Conservation (phyloP, 2,329 filamentous ascomycete species). For the Aureobasidium subglaciale region DNA sequence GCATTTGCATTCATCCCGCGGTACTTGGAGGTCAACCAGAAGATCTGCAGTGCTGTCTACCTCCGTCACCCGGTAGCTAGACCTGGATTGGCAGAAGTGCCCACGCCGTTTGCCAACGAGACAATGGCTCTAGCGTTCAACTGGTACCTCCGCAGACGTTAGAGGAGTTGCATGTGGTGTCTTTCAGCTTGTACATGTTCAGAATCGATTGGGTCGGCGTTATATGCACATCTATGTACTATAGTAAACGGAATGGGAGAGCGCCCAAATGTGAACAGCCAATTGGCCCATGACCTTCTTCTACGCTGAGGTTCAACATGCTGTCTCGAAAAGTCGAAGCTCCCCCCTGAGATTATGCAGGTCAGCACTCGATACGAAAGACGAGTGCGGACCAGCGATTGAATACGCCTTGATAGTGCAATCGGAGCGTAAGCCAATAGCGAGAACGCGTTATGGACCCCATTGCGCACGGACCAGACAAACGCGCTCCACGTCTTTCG, state of each 20-base stretch:
- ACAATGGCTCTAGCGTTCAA: conserved; percentile 79
- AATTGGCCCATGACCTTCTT: neutral
- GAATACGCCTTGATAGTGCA: neutral
- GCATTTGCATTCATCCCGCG: conserved; percentile 91
- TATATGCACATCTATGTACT: conserved; percentile 10
- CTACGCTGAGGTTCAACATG: neutral
- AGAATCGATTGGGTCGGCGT: conserved; percentile 11
- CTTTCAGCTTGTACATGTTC: conserved; percentile 10
- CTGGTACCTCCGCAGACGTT: conserved; percentile 86
- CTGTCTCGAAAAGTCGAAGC: neutral
- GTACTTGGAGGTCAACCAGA: conserved; percentile 97
- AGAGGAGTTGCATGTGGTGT: conserved; percentile 25
- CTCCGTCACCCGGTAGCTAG: conserved; percentile 87
- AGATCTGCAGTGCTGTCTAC: conserved; percentile 92
- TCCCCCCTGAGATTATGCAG: conserved; percentile 7
- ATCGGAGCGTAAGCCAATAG: neutral
- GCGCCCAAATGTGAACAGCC: neutral
- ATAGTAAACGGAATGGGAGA: conserved; percentile 4
- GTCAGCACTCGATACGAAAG: neutral
- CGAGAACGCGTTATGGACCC: neutral
- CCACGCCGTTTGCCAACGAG: conserved; percentile 67
- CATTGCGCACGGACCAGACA: neutral
- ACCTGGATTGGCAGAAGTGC: conserved; percentile 64
- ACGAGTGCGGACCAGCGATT: neutral
- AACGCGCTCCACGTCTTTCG: neutral